Conservation (phyloP, 495 filamentous ascomycete species). For the Elaphomyces granulatus region DNA sequence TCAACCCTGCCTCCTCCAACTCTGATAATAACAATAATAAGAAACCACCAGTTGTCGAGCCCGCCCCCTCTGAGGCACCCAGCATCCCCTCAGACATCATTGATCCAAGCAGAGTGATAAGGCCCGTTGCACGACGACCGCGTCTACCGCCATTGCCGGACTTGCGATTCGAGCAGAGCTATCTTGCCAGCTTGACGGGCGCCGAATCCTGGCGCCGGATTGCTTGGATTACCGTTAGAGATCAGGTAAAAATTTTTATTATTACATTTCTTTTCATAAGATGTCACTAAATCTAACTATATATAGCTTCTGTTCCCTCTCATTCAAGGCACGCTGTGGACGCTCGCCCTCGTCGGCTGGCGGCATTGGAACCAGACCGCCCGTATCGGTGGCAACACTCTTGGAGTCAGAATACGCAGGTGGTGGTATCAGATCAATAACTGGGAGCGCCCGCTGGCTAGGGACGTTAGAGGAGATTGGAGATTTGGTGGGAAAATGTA, state of each 20-base stretch:
- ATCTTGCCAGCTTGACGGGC: slow-evolving; percentile 65
- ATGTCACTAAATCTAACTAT: too few species aligned
- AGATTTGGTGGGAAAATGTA: slow-evolving; percentile 28
- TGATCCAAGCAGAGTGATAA: slow-evolving; percentile 39
- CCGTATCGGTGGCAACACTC: slow-evolving; percentile 49
- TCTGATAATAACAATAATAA: slow-evolving; percentile 36
- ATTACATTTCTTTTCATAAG: background rate
- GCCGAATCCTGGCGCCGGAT: slow-evolving; percentile 66
- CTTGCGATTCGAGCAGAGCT: slow-evolving; percentile 93
- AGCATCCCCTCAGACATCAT: slow-evolving; percentile 33
- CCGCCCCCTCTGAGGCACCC: slow-evolving; percentile 32
- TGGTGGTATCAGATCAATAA: slow-evolving; percentile 93
- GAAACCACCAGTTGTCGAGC: slow-evolving; percentile 26
- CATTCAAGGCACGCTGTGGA: slow-evolving; percentile 71
- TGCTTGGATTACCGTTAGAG: slow-evolving; percentile 67
- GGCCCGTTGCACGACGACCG: slow-evolving; percentile 34
- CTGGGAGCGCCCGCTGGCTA: slow-evolving; percentile 46
- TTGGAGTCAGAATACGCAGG: slow-evolving; percentile 55
- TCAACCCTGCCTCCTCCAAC: slow-evolving; percentile 64
- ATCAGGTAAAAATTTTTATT: slow-evolving; percentile 48
- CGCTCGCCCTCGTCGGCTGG: slow-evolving; percentile 67
- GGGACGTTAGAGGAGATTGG: slow-evolving; percentile 16
- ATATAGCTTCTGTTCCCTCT: slow-evolving; percentile 79
- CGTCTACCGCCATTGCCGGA: slow-evolving; percentile 78
- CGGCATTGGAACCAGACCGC: slow-evolving; percentile 65